Percentiles rank a stretch among this genome's conserved stretches.
These are phyloP conservation scores for Lolium rigidum DNA, from an alignment of 176 grass and related monocot species.

Conservation along the genomic window DNA sequence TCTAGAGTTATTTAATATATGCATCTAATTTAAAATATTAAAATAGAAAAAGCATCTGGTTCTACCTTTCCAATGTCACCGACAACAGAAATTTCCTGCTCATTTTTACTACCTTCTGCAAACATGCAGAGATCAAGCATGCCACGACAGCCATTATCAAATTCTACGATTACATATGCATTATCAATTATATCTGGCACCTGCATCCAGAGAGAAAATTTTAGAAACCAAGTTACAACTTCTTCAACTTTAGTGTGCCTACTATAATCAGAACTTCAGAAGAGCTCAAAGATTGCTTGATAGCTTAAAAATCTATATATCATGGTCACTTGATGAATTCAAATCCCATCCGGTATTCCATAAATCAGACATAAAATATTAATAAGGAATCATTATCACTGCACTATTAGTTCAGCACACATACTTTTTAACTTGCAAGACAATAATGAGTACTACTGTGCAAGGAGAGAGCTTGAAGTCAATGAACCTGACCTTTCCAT, in stretches of 20 bases:
- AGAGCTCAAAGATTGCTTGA: not conserved
- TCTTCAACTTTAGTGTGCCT: not conserved
- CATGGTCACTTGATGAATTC: not conserved
- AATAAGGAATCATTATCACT: not conserved
- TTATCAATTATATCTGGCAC: conserved; percentile 98
- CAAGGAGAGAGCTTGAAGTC: conserved; percentile 13
- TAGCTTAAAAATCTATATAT: conserved; percentile 12
- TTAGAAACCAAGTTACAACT: conserved; percentile 8
- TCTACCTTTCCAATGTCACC: conserved; percentile 90
- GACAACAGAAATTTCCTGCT: conserved; percentile 95
- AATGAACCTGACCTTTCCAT: conserved; percentile 75
- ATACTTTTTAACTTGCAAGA: conserved; percentile 4
- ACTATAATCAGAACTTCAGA: not conserved
- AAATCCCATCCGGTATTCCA: not conserved
- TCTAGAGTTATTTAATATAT: not conserved
- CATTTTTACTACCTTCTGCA: conserved; percentile 93
- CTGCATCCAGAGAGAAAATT: conserved; percentile 40
- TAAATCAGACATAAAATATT: not conserved
- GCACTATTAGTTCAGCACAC: not conserved
- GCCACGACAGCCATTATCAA: conserved; percentile 89
- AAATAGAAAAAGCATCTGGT: conserved; percentile 3
- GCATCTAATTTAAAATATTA: not conserved
- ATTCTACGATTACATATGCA: conserved; percentile 93
- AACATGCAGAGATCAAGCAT: conserved; percentile 99
- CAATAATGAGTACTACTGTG: conserved; percentile 1